Conservation (phyloP, 805 yeast genomes). For the Yarrowia sp. region DNA sequence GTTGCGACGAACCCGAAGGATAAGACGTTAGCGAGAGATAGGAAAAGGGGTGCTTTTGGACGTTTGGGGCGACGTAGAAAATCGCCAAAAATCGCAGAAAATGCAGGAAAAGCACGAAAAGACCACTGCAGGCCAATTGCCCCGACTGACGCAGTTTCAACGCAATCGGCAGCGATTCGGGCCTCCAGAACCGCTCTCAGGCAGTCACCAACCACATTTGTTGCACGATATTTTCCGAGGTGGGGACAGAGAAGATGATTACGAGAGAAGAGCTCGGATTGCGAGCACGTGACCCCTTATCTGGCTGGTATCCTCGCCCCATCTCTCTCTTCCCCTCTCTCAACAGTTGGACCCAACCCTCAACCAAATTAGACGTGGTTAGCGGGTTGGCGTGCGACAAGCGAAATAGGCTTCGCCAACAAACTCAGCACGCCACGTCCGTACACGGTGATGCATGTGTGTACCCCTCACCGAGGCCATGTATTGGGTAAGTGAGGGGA, state of each 20-base stretch:
- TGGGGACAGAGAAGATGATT: too few species aligned
- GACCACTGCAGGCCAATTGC: neutral
- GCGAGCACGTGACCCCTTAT: too few species aligned
- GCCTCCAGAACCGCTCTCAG: neutral
- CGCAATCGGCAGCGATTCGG: neutral
- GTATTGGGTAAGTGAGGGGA: neutral
- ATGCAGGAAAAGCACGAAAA: neutral
- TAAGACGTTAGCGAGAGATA: conserved; percentile 9
- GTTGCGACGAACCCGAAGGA: conserved; percentile 14
- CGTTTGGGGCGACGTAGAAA: neutral
- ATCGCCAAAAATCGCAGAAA: neutral
- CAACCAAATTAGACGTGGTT: neutral
- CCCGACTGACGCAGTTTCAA: neutral
- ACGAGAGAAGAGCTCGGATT: too few species aligned
- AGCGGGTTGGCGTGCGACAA: neutral
- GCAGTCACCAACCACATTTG: neutral
- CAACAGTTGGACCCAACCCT: conserved; percentile 5
- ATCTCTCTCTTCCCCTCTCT: neutral
- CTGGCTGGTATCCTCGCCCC: too few species aligned
- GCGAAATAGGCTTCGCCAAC: conserved; percentile 10
- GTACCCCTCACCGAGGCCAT: neutral
- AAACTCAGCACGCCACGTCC: neutral
- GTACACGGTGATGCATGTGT: neutral
- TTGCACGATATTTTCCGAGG: neutral
- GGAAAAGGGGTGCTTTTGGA: neutral